Conservation (phyloP, 306 rosid species). For the Vigna hirtella region DNA sequence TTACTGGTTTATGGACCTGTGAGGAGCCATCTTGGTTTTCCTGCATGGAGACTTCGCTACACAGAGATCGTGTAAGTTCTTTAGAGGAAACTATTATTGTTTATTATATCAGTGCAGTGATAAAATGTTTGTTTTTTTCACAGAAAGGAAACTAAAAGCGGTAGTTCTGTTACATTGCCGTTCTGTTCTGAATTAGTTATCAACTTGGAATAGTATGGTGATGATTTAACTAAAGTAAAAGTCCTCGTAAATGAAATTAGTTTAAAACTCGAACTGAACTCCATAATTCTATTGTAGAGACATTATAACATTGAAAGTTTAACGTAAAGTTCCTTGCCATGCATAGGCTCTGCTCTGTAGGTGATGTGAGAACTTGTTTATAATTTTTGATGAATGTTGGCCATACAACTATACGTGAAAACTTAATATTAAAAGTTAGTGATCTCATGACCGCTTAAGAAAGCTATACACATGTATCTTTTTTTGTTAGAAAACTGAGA, state of each 20-base stretch:
- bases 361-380: slow-evolving; percentile 1
- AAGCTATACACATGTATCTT: background rate
- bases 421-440: background rate
- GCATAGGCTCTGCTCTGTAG: background rate
- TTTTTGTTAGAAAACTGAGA: background rate
- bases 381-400: background rate
- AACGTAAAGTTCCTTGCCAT: slow-evolving; percentile 1
- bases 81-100: background rate
- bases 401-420: background rate
- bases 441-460: background rate
- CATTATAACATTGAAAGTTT: slow-evolving; percentile 15
- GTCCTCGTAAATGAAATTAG: slow-evolving; percentile 33
- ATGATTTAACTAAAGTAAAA: slow-evolving; percentile 25
- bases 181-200: slow-evolving; percentile 18
- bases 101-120: background rate
- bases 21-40: slow-evolving; percentile 94
- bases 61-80: slow-evolving; percentile 86
- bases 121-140: slow-evolving; percentile 6
- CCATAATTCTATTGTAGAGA: slow-evolving; percentile 7
- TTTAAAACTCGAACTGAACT: slow-evolving; percentile 8
- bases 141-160: slow-evolving; percentile 14
- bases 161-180: slow-evolving; percentile 7
- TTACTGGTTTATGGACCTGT: slow-evolving; percentile 85
- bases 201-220: slow-evolving; percentile 14
- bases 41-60: slow-evolving; percentile 90